phyloP scores from a whole-genome alignment of 352 stramenopile species.

The Pythium guiyangense region DNA sequence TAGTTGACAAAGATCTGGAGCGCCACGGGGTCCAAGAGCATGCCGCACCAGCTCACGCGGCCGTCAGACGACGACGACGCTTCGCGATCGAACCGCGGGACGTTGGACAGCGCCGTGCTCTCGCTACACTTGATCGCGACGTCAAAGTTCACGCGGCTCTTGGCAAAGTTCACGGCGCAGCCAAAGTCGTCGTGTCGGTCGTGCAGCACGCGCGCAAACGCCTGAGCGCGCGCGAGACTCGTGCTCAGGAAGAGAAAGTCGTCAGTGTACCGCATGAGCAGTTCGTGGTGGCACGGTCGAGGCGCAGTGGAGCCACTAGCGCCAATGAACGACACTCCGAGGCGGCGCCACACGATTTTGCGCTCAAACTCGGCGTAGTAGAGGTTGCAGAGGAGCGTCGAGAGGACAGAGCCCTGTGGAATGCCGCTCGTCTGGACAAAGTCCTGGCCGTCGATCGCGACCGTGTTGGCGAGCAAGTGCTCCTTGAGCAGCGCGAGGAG shows the following conservation, averaged over 20 bases:
- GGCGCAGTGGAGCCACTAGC: not conserved
- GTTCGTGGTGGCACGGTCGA: slow-evolving; percentile 39
- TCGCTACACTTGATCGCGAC: too few relatives aligned
- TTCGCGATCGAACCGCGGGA: too few relatives aligned
- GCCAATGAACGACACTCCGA: slow-evolving; percentile 22
- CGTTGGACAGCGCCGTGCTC: too few relatives aligned
- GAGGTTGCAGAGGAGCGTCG: slow-evolving; percentile 74
- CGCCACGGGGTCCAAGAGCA: slow-evolving; percentile 47
- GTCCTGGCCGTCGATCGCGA: slow-evolving; percentile 42
- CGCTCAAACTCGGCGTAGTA: slow-evolving; percentile 80
- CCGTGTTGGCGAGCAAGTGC: slow-evolving; percentile 52
- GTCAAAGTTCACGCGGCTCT: too few relatives aligned
- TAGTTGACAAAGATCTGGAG: slow-evolving; percentile 78
- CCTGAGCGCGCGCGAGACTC: slow-evolving; percentile 35
- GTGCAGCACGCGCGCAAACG: slow-evolving; percentile 60
- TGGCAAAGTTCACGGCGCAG: slow-evolving; percentile 47
- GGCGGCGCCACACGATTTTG: slow-evolving; percentile 38
- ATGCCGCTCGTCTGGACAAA: slow-evolving; percentile 68
- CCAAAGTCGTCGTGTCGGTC: slow-evolving; percentile 55
- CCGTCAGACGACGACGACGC: too few relatives aligned
- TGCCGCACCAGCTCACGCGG: too few relatives aligned
- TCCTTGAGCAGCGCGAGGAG: slow-evolving; percentile 55
- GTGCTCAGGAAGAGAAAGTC: slow-evolving; percentile 75
- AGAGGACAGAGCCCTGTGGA: slow-evolving; percentile 79
- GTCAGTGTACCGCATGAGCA: slow-evolving; percentile 71